phyloP scores from a whole-genome alignment of 352 stramenopile species.

The Pythium sukuiense region DNA sequence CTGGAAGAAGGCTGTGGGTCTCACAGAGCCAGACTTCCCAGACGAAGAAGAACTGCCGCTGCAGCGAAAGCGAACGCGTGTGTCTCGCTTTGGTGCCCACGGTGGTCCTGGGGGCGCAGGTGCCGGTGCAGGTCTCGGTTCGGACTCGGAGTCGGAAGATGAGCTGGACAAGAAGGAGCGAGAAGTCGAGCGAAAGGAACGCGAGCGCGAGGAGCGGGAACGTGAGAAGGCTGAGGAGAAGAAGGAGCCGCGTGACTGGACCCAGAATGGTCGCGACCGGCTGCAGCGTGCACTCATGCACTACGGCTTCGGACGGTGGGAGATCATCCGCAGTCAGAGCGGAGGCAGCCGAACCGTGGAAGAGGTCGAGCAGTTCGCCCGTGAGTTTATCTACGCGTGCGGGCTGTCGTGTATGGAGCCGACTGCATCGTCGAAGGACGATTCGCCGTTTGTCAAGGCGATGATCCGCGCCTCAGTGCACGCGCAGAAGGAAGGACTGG shows the following conservation, averaged over 20 bases:
- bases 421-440: conserved; percentile 65
- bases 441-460: conserved; percentile 83
- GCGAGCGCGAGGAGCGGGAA: conserved; percentile 41
- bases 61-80: conserved; percentile 85
- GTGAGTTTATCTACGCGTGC: conserved; percentile 88
- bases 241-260: conserved; percentile 83
- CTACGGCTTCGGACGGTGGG: conserved; percentile 84
- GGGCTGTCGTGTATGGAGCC: conserved; percentile 62
- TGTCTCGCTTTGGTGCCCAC: conserved; percentile 72
- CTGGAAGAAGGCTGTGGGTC: conserved; percentile 98
- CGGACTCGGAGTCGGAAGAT: conserved; percentile 67
- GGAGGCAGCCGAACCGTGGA: conserved; percentile 82
- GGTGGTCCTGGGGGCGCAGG: conserved; percentile 5
- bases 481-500: conserved; percentile 68
- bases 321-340: conserved; percentile 88
- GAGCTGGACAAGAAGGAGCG: conserved; percentile 49
- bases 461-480: conserved; percentile 62
- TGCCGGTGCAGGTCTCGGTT: conserved; percentile 23
- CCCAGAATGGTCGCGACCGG: conserved; percentile 79
- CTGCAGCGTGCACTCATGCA: conserved; percentile 88
- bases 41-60: conserved; percentile 68
- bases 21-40: conserved; percentile 67
- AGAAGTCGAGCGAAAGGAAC: conserved; percentile 50
- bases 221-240: conserved; percentile 46
- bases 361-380: conserved; percentile 82